Base-by-base conservation (phyloP, 2,329 filamentous ascomycete species). In the Phaeomoniella chlamydospora region DNA sequence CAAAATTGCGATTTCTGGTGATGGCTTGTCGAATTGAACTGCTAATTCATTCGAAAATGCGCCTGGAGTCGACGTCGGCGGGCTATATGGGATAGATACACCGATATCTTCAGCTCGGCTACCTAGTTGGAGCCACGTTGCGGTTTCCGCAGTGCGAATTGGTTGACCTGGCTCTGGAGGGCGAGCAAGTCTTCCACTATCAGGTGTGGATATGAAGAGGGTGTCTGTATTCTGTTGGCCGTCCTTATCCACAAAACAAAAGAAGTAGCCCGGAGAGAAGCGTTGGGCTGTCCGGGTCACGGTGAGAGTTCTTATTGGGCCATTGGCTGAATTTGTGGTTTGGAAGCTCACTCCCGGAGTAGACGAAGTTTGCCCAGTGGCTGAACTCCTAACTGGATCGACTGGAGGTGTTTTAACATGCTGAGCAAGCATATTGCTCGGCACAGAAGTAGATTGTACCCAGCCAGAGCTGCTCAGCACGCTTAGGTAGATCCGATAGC, bases 401-500 rank as follows among this genome's bases (percentile, higher is more conserved):
- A 64, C 56, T 0, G 90, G 90, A 1, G 92, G 90, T 40, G 94
- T 93, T 52, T 90, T 92, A 57, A 98, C 84, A 51, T 93, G 90
- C 47, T 92, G 81, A n/a, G 94, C 77, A 56, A 94, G 87, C 85
- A 98, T 94, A 58, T 85, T 94, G 47, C 83, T 87, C 1, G 90
- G 87, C 1, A 72, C 67, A 15, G 71, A 70, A 11, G 68, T 70
- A 18, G 74, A 66, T 37, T 62, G 59, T 37, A 61, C 56, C 59
- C 61, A 57, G 44, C 56, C 54, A 68, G 71, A 60, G 13, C 84
- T 80, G 43, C 80, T 80, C 0, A 86, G 94, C 4, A 88, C 85
- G 51, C 86, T 96, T 37, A 98, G 69, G 54, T 90, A 96, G 3
- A 98, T 73, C 15, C 90, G 77, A 52, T 87, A 93, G 14, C 92